Percentiles rank a stretch among this genome's conserved stretches.
phyloP scores from a whole-genome alignment of 2,329 filamentous ascomycete species.

The Colletotrichum spaethianum region DNA sequence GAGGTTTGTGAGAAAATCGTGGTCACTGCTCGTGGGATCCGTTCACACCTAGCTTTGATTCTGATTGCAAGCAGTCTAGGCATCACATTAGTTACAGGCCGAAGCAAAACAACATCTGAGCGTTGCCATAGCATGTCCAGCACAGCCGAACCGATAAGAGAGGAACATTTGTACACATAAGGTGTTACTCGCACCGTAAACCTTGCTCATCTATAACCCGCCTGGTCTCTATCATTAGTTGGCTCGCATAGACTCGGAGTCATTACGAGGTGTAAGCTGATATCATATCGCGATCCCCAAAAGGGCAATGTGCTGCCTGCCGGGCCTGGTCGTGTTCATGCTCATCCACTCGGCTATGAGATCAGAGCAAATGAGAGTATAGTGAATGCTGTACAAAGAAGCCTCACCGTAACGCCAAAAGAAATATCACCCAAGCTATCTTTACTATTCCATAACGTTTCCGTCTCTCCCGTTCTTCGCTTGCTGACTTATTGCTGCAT shows the following conservation, averaged over 20 bases:
- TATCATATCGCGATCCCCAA: too few relatives aligned
- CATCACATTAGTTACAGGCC: too few relatives aligned
- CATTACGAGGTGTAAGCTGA: not conserved
- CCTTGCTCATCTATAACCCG: not conserved
- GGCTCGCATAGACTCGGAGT: not conserved
- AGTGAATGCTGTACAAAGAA: not conserved
- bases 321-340: not conserved
- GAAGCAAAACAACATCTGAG: not conserved
- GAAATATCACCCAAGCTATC: too few relatives aligned
- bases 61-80: too few relatives aligned
- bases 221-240: too few relatives aligned
- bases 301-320: not conserved
- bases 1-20: too few relatives aligned
- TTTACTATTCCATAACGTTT: too few relatives aligned
- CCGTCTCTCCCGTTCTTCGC: too few relatives aligned
- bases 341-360: too few relatives aligned
- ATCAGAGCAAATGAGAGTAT: not conserved
- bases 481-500: not conserved
- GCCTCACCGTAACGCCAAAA: too few relatives aligned
- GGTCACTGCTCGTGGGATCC: not conserved
- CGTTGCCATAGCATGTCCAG: not conserved
- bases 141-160: not conserved
- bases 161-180: too few relatives aligned
- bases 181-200: too few relatives aligned
- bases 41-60: not conserved